Conservation (phyloP, 306 rosid genomes). For the Quercus variabilis region DNA sequence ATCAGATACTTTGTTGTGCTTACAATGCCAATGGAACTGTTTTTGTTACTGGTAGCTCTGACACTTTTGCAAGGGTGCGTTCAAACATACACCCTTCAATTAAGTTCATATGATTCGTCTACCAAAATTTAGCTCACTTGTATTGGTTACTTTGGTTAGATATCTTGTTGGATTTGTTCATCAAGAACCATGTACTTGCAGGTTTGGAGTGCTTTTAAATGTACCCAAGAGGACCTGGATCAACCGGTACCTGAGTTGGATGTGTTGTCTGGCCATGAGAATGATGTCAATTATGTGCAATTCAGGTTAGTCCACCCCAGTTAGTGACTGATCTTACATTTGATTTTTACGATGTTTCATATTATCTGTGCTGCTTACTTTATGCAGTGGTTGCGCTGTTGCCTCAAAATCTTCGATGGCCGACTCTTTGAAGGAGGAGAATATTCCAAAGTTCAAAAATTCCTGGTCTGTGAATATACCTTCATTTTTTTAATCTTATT, state of each 20-base stretch:
- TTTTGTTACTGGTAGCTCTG: constrained; percentile 93
- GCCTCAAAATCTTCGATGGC: constrained; percentile 57
- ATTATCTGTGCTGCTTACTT: constrained; percentile 22
- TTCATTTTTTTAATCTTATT: constrained; percentile 16
- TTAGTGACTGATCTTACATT: not conserved
- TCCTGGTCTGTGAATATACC: constrained; percentile 49
- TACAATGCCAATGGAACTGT: constrained; percentile 85
- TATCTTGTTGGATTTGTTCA: constrained; percentile 27
- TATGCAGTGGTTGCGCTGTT: constrained; percentile 78
- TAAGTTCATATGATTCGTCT: constrained; percentile 20
- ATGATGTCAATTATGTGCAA: constrained; percentile 90
- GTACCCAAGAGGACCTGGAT: constrained; percentile 50
- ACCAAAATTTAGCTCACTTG: constrained; percentile 18
- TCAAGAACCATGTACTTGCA: constrained; percentile 35
- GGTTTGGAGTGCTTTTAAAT: constrained; percentile 84
- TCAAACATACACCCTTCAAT: constrained; percentile 13
- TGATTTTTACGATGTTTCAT: constrained; percentile 12
- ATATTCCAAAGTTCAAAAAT: constrained; percentile 58
- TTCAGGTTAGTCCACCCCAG: constrained; percentile 60
- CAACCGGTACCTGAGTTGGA: constrained; percentile 77
- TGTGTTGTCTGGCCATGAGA: constrained; percentile 82
- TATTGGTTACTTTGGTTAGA: constrained; percentile 12
- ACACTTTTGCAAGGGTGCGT: constrained; percentile 81
- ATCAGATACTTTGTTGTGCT: constrained; percentile 87
- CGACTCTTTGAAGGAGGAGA: constrained; percentile 70